phyloP scores from a whole-genome alignment of 257 asterid genomes.

The Fraxinus pennsylvanica region DNA sequence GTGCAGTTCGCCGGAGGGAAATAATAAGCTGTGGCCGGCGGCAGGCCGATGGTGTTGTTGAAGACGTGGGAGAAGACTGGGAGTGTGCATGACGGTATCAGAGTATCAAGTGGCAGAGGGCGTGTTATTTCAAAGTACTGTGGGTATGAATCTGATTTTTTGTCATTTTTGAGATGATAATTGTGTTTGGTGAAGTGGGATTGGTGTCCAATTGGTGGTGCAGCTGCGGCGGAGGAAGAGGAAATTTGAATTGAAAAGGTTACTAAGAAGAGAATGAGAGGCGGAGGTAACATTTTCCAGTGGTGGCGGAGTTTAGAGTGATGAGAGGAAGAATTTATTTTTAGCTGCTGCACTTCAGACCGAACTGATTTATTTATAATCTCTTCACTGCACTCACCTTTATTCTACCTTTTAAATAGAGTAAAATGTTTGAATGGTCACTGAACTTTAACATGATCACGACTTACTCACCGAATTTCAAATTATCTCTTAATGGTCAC shows the following conservation, averaged over 20 bases:
- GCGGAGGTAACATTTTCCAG: conserved; percentile 34
- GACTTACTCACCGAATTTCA: too few relatives aligned
- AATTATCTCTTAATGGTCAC: too few relatives aligned
- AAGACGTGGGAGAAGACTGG: conserved; percentile 57
- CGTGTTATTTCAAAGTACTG: conserved; percentile 49
- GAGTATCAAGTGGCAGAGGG: conserved; percentile 54
- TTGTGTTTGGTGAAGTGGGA: conserved; percentile 39
- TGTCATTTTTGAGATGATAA: conserved; percentile 5
- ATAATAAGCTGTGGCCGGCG: conserved; percentile 55
- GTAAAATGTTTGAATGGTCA: too few relatives aligned
- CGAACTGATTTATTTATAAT: too few relatives aligned
- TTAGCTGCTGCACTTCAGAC: too few relatives aligned
- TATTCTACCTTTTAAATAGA: too few relatives aligned
- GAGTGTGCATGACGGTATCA: conserved; percentile 58
- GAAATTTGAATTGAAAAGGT: conserved; percentile 26
- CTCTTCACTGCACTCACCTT: too few relatives aligned
- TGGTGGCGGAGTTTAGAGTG: neutral
- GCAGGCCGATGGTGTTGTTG: conserved; percentile 57
- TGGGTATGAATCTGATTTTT: conserved; percentile 27
- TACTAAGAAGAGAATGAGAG: conserved; percentile 26
- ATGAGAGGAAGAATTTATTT: too few relatives aligned
- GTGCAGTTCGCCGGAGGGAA: conserved; percentile 60
- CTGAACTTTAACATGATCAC: too few relatives aligned
- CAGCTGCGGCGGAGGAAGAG: conserved; percentile 30
- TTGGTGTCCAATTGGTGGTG: conserved; percentile 25